A percentile compares a stretch with the other conserved stretches of the same genome.
Conservation (phyloP, 257 asterid species). For the Pogostemon cablin region DNA sequence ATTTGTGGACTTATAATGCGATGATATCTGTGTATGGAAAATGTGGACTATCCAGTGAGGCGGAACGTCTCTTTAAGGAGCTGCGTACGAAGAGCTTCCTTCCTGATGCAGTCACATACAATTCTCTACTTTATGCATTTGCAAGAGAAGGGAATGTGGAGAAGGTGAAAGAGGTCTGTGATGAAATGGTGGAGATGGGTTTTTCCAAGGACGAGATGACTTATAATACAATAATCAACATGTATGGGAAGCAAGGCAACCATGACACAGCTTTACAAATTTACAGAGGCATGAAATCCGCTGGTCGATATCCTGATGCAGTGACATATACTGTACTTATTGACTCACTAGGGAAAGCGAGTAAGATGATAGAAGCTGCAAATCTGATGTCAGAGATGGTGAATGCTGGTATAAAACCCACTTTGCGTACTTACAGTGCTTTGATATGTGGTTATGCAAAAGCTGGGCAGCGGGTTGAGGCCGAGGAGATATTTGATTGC, state of each 20-base stretch:
- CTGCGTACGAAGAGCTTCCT: constrained; percentile 64
- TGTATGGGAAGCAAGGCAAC: constrained; percentile 83
- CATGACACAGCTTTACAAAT: constrained; percentile 70
- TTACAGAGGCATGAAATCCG: constrained; percentile 70
- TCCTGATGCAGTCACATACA: constrained; percentile 95
- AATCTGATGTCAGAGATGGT: constrained; percentile 90
- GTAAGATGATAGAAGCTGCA: constrained; percentile 80
- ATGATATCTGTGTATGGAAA: constrained; percentile 91
- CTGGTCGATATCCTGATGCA: constrained; percentile 84
- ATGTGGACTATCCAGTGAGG: constrained; percentile 78
- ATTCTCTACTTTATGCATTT: constrained; percentile 85
- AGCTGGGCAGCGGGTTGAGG: constrained; percentile 70
- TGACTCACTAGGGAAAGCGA: constrained; percentile 87
- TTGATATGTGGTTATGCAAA: constrained; percentile 94
- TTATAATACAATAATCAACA: constrained; percentile 77
- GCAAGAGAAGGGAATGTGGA: constrained; percentile 80
- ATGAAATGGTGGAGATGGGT: constrained; percentile 83
- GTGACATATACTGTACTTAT: constrained; percentile 91
- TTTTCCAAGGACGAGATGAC: constrained; percentile 92
- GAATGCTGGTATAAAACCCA: constrained; percentile 69
- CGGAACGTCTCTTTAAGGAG: constrained; percentile 74
- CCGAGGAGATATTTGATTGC: constrained; percentile 71
- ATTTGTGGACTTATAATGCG: constrained; percentile 96
- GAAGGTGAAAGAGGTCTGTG: constrained; percentile 72
- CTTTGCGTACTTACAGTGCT: constrained; percentile 87